Evolutionary conservation across 2,329 filamentous ascomycete species (phyloP), one percentile per base, ranked within the genome.

Genomic region (Cladosporium sp.): DNA sequence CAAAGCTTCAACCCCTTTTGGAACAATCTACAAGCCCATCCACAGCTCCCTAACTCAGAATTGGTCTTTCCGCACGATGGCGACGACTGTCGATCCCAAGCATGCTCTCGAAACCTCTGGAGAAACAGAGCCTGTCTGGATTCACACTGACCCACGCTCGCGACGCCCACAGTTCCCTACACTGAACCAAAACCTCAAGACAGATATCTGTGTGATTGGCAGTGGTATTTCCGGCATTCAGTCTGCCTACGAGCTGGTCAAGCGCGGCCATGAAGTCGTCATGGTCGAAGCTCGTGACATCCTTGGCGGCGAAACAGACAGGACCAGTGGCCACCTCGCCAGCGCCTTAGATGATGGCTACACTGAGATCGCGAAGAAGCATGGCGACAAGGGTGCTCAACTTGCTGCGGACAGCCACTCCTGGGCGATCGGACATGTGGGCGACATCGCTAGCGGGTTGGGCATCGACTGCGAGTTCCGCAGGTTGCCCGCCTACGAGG

Each of bases 391-490:
- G 0, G 83, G 83, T 1, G 84, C 85, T 0, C 78, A 78, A 65
- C 70, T 76, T 0, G 84, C 84, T 0, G 84, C 83, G 0, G 83
- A 87, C 18, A 85, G 83, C 30, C 85, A 87, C 65, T 77, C 78
- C 0, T 87, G 84, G 82, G 85, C 84, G 0, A 70, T 86, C 12
- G 78, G 84, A 26, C 80, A 79, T 0, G 78, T 87, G 0, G 85
- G 83, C 0, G 80, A 86, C 65, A 76, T 87, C 2, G 76, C 80
- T 0, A 76, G 78, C 65, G 72, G 82, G 67, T 76, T 86, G 6
- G 80, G 79, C 4, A 84, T 87, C 36, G 83, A 86, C 0, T 87
- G 85, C 74, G 85, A 87, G 68, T 87, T 85, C 71, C 80, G 85
- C 7, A 75, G 75, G 41, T 69, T 87, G 2, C 81, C 80, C 0